Conservation (phyloP, 2,329 filamentous ascomycete species). For the Claviceps pusilla region DNA sequence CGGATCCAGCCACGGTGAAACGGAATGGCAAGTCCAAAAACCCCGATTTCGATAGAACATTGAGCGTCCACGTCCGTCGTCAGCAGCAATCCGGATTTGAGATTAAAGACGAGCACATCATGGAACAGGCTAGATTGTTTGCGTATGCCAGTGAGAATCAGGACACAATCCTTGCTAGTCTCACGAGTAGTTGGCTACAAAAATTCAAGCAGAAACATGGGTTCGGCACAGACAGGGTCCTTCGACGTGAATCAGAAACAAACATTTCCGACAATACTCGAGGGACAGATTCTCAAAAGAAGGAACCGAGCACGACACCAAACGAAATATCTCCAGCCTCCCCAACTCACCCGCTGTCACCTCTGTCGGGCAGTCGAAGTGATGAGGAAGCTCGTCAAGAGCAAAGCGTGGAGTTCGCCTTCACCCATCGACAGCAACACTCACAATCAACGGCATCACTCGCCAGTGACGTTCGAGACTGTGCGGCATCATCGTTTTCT, state of each 20-base stretch:
- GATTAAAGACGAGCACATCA: constrained; percentile 66
- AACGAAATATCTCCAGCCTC: constrained; percentile 56
- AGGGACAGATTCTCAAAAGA: constrained; percentile 20
- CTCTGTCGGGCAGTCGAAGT: constrained; percentile 53
- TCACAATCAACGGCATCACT: constrained; percentile 22
- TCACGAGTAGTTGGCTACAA: constrained; percentile 71
- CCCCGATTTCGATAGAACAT: constrained; percentile 80
- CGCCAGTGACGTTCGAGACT: constrained; percentile 17
- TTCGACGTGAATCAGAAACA: constrained; percentile 46
- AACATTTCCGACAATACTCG: constrained; percentile 57
- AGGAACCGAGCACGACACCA: constrained; percentile 28
- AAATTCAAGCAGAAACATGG: constrained; percentile 89
- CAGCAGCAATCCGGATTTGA: constrained; percentile 60
- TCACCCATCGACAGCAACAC: constrained; percentile 18
- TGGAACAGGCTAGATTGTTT: constrained; percentile 72
- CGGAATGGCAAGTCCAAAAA: constrained; percentile 61
- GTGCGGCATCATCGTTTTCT: constrained; percentile 47
- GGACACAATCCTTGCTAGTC: constrained; percentile 55
- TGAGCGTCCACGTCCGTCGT: constrained; percentile 76
- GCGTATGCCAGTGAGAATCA: constrained; percentile 52
- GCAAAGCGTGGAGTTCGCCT: constrained; percentile 17
- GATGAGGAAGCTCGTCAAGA: constrained; percentile 50
- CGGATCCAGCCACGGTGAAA: constrained; percentile 46
- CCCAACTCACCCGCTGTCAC: constrained; percentile 50
- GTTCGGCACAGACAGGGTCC: constrained; percentile 32